Base-by-base conservation (phyloP, 257 asterid genomes). In the Pogostemon cablin region DNA sequence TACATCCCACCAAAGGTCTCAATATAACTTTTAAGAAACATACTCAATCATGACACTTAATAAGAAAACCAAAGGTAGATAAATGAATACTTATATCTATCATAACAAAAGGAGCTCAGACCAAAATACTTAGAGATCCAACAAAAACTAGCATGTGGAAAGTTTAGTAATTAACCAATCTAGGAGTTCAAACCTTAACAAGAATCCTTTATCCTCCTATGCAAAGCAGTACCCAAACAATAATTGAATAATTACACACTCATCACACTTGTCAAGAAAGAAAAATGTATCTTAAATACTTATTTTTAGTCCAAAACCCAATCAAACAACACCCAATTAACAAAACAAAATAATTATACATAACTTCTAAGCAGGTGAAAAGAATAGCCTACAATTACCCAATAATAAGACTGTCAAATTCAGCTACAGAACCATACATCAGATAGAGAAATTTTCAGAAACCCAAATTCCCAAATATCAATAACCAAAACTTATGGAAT, bases 401-500 rank as follows among this genome's bases (percentile, higher is more conserved):
- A 72, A 69, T 53, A 41, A 73, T 68, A 20, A 20, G 25, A 20
- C 25, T 20, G 25, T 20, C 25, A 20, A 20, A 20, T 0, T 20
- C 25, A 0, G 25, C 25, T 20, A 20, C 20, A 7, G 9, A 50
- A 50, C 2, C 56, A 50, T 59, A 68, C 42, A 62, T 42, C 49
- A 37, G 34, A 17, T 57, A 12, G 63, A 37, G 17, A 39, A 20
- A 58, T 44, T 39, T 37, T 4, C 69, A 75, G 8, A 65, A 76
- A 56, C 69, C 69, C 57, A 80, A 72, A 52, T 52, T 72, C 69
- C 10, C 69, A 55, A 75, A 67, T 72, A 54, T 12, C 17, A 44
- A n/a, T 60, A 65, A 9, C 53, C 55, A 58, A 69, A 72, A 47
- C 38, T 3, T 3, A 9, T 17, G 35, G 48, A 46, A 76, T 52